Evolutionary conservation across 495 filamentous ascomycete species (phyloP), one percentile per base, ranked within the genome.

Genomic region (Talaromyces proteolyticus): DNA sequence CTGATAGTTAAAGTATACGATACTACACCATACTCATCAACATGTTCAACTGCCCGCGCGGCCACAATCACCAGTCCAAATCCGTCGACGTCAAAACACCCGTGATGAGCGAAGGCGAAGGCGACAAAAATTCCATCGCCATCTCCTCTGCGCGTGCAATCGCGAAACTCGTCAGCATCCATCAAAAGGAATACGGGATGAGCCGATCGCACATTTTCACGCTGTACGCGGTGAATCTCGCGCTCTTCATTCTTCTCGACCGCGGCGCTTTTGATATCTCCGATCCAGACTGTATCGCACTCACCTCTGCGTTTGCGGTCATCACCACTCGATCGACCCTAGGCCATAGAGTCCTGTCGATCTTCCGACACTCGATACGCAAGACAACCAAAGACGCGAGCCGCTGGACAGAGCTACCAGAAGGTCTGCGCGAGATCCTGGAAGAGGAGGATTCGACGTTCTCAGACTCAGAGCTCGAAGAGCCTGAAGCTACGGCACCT

Each of bases 141-240:
- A 45, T 25, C 22, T 53, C 51, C 3, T 64, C 67, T 0, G 68
- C 72, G 0, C 66, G 61, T 3, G 52, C 51, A 2, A 75, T 75
- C 6, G 60, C 67, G 4, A 45, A 46, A 8, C 61, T 75, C 1
- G 55, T 63, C 1, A 61, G 58, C 17, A 53, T 67, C 2, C 64
- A 72, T 23, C 60, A 64, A 3, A 58, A 60, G 8, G 66, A 73
- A 36, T 72, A 61, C 44, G 67, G 70, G 7, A 51, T 73, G 41
- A 67, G 53, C 21, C 66, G 68, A 21, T 66, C 67, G 5, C 72
- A 75, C 51, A 61, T 67, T 18, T 75, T 71, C 40, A 64, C 69
- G 11, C 56, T 75, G 52, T 75, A 71, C 42, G 68, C 69, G 2
- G 68, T 75, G 46, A 75, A 69, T 26, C 59, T 75, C 11, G 72